Evolutionary conservation across 1,139 yeast genomes (phyloP), one percentile per base, ranked within the genome.

Genomic region (Blastobotrys capitulatus): DNA sequence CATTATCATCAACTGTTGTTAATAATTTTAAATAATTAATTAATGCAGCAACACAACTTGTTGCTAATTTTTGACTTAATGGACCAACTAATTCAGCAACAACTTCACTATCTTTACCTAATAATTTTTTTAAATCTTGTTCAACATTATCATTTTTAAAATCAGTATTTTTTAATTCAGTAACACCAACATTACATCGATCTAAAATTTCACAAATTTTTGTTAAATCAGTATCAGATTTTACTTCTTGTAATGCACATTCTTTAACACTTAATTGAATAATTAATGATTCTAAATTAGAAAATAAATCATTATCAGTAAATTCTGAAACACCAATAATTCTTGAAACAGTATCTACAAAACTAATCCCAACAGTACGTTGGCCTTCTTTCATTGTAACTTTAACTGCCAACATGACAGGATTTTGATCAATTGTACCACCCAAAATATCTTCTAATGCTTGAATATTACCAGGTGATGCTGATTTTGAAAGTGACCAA

Each of bases 221-320:
- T 20, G 65, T 65, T 37, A 73, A 56, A 38, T 74, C 75, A 2
- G 68, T 61, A 31, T 75, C 76, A 2, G 69, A 60, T 48, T 64
- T 66, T 64, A 51, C 60, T 25, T 76, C 70, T 3, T 84, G 84
- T 7, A 88, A 63, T 9, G 92, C 67, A 43, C 89, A 83, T 61
- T 92, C 98, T 60, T 86, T 86, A 5, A 89, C 87, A 20, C 96
- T 96, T 36, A 89, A 71, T 65, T 92, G 98, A 56, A 92, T 84
- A 50, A 90, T 67, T 47, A 88, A 74, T 51, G 94, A 83, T 63
- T 92, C 97, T 54, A 90, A 69, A 61, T 90, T 90, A 1, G 96
- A 83, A 60, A 78, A 89, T 12, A 88, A 73, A 46, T 92, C 97
- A 60, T 87, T 89, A 64, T 92, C 98, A 7, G 79, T 79, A 57